Percentiles rank a stretch among this genome's conserved stretches.
These are phyloP conservation scores for Penicillium alfredii DNA, from an alignment of 495 filamentous ascomycete species.

Conservation along the genomic window DNA sequence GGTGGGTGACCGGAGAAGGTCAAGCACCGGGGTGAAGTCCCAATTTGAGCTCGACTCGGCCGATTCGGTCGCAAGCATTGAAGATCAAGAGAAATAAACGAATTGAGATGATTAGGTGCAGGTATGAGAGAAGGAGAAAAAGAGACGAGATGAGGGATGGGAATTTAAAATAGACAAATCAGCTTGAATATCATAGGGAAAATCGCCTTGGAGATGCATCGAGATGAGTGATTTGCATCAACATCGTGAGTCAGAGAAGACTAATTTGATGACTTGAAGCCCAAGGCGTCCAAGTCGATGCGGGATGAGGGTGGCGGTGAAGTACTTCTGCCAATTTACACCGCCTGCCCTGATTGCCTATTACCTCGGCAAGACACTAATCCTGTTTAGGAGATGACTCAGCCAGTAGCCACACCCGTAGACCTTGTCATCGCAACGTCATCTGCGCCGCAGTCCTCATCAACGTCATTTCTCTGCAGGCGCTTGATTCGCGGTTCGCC, in stretches of 20 bases:
- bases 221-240: background rate
- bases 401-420: no score
- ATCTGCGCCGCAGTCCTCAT: no score
- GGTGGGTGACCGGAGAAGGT: conserved; percentile 41
- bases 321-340: conserved; percentile 4
- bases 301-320: conserved; percentile 15
- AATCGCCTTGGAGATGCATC: conserved; percentile 1
- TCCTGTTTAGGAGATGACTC: background rate
- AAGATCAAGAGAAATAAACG: conserved; percentile 3
- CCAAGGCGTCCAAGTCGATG: no score
- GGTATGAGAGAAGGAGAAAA: background rate
- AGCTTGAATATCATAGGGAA: no score
- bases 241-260: conserved; percentile 6
- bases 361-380: no score
- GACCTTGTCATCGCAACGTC: no score
- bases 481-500: no score
- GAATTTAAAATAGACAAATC: no score
- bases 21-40: conserved; percentile 46
- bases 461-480: no score
- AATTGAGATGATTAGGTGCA: background rate
- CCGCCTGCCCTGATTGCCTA: conserved; percentile 7
- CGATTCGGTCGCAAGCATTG: conserved; percentile 16
- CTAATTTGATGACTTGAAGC: background rate
- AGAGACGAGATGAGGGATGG: background rate
- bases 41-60: conserved; percentile 28